Conservation (phyloP, 169 alveolate genomes). For the Cyclospora cayetanensis region DNA sequence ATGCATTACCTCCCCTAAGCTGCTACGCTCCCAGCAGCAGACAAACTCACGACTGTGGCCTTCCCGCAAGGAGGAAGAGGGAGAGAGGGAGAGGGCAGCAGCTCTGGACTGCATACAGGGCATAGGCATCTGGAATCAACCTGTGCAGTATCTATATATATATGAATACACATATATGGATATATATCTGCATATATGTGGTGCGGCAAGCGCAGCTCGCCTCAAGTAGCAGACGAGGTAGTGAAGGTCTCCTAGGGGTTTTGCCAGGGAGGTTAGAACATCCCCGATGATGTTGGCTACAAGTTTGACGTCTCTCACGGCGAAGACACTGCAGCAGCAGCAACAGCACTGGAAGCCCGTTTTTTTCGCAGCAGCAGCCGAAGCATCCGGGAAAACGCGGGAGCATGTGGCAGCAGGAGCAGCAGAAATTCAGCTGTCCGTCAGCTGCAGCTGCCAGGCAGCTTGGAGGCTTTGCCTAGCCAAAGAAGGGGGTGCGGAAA, state of each 20-base stretch:
- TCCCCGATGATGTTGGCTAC: slow-evolving; percentile 85
- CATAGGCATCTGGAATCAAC: neutral
- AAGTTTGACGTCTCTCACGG: slow-evolving; percentile 80
- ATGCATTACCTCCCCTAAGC: neutral
- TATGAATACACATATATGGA: neutral
- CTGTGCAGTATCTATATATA: neutral
- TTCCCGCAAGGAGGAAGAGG: too few species aligned
- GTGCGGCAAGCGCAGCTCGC: slow-evolving; percentile 60
- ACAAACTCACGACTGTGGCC: slow-evolving; percentile 80
- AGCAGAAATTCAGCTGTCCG: neutral
- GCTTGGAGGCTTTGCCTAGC: neutral
- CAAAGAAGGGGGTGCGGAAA: neutral
- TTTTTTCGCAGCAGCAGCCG: neutral
- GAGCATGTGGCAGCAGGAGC: neutral
- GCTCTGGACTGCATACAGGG: neutral
- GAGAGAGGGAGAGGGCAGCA: too few species aligned
- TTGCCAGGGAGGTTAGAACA: slow-evolving; percentile 82
- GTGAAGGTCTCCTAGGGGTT: slow-evolving; percentile 84
- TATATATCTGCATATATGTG: neutral
- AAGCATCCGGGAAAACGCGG: neutral
- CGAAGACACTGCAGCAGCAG: slow-evolving; percentile 68
- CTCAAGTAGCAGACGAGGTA: slow-evolving; percentile 78
- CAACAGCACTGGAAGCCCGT: neutral
- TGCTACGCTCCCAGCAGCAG: slow-evolving; percentile 77
- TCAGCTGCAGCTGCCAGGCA: too few species aligned